Evolutionary conservation across 192 early-diverging fungal species (phyloP).

Genomic region (Polychytrium aggregatum): DNA sequence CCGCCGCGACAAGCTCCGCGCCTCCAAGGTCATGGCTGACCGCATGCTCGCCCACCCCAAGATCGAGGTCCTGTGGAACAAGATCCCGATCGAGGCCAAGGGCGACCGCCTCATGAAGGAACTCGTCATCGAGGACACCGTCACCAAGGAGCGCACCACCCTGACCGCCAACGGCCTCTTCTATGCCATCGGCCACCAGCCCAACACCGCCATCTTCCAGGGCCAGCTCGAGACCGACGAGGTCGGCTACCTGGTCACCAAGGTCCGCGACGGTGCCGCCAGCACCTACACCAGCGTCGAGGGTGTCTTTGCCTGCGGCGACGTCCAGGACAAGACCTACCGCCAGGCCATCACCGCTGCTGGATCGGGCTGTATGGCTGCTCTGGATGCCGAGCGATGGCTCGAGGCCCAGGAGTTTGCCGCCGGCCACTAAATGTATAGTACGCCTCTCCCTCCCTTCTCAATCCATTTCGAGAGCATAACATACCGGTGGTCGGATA

Average conservation of each 20-base stretch:
- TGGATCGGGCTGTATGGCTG: constrained; percentile 92
- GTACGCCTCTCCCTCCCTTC: too few species aligned
- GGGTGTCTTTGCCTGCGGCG: constrained; percentile 96
- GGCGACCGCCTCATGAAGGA: constrained; percentile 73
- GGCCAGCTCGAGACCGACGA: constrained; percentile 74
- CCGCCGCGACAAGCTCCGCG: constrained; percentile 89
- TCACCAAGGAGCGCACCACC: constrained; percentile 50
- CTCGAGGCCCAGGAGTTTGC: constrained; percentile 48
- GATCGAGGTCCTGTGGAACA: constrained; percentile 88
- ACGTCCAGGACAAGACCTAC: constrained; percentile 94
- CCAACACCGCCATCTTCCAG: constrained; percentile 53
- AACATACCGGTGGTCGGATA: too few species aligned
- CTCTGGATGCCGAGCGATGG: constrained; percentile 87
- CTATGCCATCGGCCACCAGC: constrained; percentile 95
- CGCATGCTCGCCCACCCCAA: constrained; percentile 78
- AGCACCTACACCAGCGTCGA: constrained; percentile 69
- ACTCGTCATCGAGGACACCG: constrained; percentile 67
- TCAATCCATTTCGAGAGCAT: too few species aligned
- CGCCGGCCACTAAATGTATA: too few species aligned
- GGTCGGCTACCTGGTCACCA: constrained; percentile 78
- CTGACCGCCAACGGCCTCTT: constrained; percentile 84
- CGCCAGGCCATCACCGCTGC: constrained; percentile 90
- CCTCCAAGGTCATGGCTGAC: constrained; percentile 94
- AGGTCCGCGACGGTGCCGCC: constrained; percentile 50
- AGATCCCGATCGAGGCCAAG: constrained; percentile 67